A percentile compares a stretch with the other conserved stretches of the same genome.
Evolutionary conservation across 108 stramenopile genomes (phyloP).

Genomic region (Skeletonema potamos): DNA sequence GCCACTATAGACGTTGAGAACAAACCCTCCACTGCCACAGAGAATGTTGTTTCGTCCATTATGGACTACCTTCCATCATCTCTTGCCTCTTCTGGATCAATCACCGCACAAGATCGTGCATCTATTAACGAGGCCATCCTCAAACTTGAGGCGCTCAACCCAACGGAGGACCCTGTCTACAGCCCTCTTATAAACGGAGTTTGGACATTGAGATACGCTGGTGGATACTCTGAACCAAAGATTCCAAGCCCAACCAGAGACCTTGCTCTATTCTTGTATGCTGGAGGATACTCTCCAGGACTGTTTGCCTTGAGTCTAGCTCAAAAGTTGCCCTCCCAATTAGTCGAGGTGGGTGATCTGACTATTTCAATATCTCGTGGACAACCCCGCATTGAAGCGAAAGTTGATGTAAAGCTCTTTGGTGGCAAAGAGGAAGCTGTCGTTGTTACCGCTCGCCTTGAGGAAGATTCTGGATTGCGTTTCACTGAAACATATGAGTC

Average conservation of each 20-base stretch:
- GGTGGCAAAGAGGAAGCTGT: slow-evolving; percentile 36
- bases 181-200: slow-evolving; percentile 77
- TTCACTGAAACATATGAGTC: slow-evolving; percentile 86
- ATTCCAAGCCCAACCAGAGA: slow-evolving; percentile 72
- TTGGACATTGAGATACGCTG: slow-evolving; percentile 78
- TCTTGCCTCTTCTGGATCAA: slow-evolving; percentile 29
- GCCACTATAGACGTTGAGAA: slow-evolving; percentile 51
- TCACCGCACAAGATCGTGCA: slow-evolving; percentile 26
- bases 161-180: slow-evolving; percentile 61
- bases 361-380: slow-evolving; percentile 71
- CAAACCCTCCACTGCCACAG: slow-evolving; percentile 57
- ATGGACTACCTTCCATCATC: slow-evolving; percentile 68
- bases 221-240: slow-evolving; percentile 64
- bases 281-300: slow-evolving; percentile 78
- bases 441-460: slow-evolving; percentile 40
- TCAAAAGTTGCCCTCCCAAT: slow-evolving; percentile 55
- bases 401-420: slow-evolving; percentile 50
- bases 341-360: slow-evolving; percentile 73
- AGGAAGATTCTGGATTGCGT: slow-evolving; percentile 59
- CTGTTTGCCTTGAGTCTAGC: slow-evolving; percentile 68
- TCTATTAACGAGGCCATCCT: slow-evolving; percentile 57
- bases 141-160: slow-evolving; percentile 72
- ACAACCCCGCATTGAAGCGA: slow-evolving; percentile 81
- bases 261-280: slow-evolving; percentile 72
- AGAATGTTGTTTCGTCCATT: slow-evolving; percentile 55